phyloP scores from a whole-genome alignment of 208 protist species.

The Phytomonas sp. region DNA sequence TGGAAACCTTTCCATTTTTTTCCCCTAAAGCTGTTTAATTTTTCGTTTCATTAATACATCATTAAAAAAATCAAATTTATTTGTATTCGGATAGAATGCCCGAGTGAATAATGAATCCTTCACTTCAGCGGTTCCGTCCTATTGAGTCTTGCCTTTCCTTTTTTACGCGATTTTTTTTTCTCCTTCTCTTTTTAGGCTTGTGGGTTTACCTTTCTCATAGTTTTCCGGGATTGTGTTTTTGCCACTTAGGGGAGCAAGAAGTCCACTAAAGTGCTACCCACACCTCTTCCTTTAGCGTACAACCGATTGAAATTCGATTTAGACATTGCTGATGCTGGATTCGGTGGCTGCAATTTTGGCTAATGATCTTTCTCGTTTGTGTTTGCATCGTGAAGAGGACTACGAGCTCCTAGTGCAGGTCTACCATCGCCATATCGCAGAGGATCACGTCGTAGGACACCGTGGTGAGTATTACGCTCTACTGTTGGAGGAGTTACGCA shows the following conservation, averaged over 20 bases:
- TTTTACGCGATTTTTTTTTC: neutral
- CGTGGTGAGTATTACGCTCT: neutral
- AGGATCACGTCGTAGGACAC: neutral
- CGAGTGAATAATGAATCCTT: neutral
- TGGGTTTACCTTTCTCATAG: neutral
- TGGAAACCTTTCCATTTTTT: neutral
- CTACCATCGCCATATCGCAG: neutral
- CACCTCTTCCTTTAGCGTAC: neutral
- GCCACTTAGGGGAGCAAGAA: neutral
- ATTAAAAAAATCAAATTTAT: constrained; percentile 6
- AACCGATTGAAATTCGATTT: neutral
- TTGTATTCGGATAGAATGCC: neutral
- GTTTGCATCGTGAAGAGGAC: neutral
- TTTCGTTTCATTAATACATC: constrained; percentile 12
- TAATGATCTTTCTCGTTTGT: neutral
- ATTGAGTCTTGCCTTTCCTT: neutral
- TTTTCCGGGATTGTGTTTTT: constrained; percentile 6
- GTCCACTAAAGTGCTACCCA: neutral
- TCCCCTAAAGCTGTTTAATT: constrained; percentile 14
- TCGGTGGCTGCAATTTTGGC: neutral
- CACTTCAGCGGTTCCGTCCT: neutral
- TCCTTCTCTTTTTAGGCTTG: neutral
- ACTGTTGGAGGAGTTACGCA: neutral
- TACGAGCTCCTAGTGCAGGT: neutral
- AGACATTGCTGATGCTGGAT: neutral